phyloP scores from a whole-genome alignment of 495 filamentous ascomycete species.

The Penicillium alfredii region DNA sequence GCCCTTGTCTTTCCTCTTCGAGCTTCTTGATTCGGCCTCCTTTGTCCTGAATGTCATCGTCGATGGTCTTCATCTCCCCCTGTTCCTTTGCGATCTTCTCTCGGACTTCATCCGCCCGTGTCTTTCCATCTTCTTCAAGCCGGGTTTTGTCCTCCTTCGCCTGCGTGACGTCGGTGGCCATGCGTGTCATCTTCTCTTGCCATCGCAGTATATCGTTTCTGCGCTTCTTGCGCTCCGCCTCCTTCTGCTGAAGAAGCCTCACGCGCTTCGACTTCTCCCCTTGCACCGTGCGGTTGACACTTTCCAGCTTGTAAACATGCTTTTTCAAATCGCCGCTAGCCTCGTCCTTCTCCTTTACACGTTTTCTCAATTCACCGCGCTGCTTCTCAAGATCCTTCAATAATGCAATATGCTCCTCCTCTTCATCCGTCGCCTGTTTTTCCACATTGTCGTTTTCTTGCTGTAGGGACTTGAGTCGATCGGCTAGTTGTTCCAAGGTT shows the following conservation, averaged over 20 bases:
- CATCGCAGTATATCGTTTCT: conserved; percentile 55
- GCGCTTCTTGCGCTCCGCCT: conserved; percentile 55
- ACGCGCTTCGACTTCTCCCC: conserved; percentile 75
- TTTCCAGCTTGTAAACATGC: conserved; percentile 73
- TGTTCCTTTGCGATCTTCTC: conserved; percentile 49
- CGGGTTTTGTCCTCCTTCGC: conserved; percentile 43
- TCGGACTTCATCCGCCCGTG: conserved; percentile 45
- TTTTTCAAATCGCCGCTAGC: conserved; percentile 73
- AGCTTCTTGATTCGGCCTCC: conserved; percentile 57
- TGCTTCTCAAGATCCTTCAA: conserved; percentile 56
- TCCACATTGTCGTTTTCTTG: conserved; percentile 72
- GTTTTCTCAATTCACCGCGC: conserved; percentile 65
- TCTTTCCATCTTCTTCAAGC: conserved; percentile 38
- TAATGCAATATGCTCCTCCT: conserved; percentile 66
- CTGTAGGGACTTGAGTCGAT: conserved; percentile 63
- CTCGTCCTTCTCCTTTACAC: conserved; percentile 79
- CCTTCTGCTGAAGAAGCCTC: conserved; percentile 55
- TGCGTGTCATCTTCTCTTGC: conserved; percentile 47
- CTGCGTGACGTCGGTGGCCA: conserved; percentile 42
- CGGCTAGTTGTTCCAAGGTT: conserved; percentile 55
- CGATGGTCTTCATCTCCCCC: conserved; percentile 47
- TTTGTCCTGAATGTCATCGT: conserved; percentile 58
- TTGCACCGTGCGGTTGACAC: conserved; percentile 77
- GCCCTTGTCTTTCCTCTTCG: conserved; percentile 50
- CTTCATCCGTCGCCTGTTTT: conserved; percentile 52